Conservation (phyloP, 225 moss, liverwort and hornwort genomes). For the Rhytidiadelphus loreus region DNA sequence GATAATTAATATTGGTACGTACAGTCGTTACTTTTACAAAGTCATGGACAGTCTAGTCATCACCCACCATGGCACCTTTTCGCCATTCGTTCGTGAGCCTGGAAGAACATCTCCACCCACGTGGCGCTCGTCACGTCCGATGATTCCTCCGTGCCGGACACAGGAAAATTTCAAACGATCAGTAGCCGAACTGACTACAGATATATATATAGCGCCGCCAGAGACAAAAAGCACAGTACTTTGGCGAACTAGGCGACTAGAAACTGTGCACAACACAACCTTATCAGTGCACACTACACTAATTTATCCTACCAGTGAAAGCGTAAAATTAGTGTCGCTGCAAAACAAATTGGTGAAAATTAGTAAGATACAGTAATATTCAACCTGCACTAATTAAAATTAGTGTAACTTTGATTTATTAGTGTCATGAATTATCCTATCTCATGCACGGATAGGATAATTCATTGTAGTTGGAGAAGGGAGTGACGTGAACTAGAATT, state of each 20-base stretch:
- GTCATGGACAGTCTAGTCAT: constrained; percentile 3
- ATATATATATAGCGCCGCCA: neutral
- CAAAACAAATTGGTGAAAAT: neutral
- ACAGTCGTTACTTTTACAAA: neutral
- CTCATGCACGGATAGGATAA: neutral
- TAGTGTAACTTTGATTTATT: neutral
- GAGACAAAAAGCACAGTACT: neutral
- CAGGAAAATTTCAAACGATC: neutral
- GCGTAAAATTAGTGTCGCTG: neutral
- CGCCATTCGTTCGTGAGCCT: neutral
- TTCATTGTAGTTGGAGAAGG: neutral
- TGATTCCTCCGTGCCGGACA: neutral
- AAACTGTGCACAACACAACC: neutral
- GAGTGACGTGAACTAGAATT: neutral
- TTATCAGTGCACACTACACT: neutral
- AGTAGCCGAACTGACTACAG: neutral
- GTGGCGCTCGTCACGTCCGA: neutral
- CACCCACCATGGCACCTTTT: neutral
- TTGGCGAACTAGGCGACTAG: neutral
- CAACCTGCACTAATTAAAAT: neutral
- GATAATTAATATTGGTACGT: neutral
- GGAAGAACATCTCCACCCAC: neutral
- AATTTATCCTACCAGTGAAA: neutral
- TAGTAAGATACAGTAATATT: neutral
- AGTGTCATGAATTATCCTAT: too few species aligned